Conservation (phyloP, 2,329 filamentous ascomycete species). For the Fonsecaea nubica region DNA sequence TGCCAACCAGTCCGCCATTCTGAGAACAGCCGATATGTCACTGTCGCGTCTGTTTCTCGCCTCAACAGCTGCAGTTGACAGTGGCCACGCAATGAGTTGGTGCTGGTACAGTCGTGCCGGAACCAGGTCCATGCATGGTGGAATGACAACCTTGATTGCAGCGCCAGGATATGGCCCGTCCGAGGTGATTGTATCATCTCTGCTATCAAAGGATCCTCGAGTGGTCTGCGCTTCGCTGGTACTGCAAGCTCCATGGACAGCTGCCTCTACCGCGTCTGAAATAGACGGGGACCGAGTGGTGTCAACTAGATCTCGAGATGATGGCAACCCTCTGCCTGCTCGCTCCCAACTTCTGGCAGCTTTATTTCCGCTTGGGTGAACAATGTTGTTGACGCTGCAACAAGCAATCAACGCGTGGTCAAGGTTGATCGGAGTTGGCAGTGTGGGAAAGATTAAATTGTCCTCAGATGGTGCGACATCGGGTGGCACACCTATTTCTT, state of each 20-base stretch:
- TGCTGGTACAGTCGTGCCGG: constrained; percentile 8
- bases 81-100: constrained; percentile 10
- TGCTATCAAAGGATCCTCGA: neutral
- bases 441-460: constrained; percentile 13
- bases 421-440: neutral
- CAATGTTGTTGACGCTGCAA: neutral
- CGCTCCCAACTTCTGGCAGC: constrained; percentile 2
- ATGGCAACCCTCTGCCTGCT: neutral
- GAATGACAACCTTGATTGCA: neutral
- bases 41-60: neutral
- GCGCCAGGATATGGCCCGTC: neutral
- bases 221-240: neutral
- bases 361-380: neutral
- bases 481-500: neutral
- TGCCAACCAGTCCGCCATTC: neutral
- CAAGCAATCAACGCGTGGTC: neutral
- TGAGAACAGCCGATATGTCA: neutral
- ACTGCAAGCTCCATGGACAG: neutral
- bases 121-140: constrained; percentile 10
- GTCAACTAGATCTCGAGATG: neutral
- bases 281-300: neutral
- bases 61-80: neutral
- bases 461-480: neutral
- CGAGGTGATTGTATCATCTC: neutral
- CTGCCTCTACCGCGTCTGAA: neutral